Conservation (phyloP, 495 filamentous ascomycete species). For the Aspergillus incahuasiensis region DNA sequence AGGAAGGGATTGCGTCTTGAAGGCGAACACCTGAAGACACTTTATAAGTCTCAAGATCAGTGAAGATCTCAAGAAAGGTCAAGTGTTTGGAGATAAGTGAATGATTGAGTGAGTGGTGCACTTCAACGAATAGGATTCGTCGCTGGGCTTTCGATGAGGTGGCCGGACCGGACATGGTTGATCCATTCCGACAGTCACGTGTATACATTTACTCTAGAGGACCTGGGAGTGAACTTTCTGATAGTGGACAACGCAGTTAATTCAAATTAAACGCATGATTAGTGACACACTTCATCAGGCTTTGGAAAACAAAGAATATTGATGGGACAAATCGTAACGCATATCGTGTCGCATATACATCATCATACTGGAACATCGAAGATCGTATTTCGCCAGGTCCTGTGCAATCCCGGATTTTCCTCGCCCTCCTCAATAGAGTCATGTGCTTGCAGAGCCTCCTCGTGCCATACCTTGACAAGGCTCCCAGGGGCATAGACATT, state of each 20-base stretch:
- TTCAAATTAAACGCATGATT: background rate
- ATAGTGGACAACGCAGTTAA: background rate
- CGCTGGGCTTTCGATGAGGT: constrained; percentile 14
- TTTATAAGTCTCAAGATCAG: background rate
- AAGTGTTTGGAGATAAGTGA: background rate
- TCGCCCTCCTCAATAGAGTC: constrained; percentile 57
- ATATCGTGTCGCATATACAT: constrained; percentile 2
- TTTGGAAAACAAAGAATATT: background rate
- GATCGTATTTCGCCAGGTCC: constrained; percentile 74
- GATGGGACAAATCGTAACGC: background rate
- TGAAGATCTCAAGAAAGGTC: constrained; percentile 16
- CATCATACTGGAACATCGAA: constrained; percentile 58
- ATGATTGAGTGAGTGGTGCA: background rate
- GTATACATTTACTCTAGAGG: background rate
- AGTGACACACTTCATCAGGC: background rate
- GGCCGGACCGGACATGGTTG: constrained; percentile 14
- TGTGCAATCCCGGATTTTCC: constrained; percentile 31
- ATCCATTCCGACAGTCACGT: constrained; percentile 16
- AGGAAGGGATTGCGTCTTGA: background rate
- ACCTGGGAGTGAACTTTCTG: background rate
- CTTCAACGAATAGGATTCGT: constrained; percentile 5
- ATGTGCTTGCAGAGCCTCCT: constrained; percentile 65
- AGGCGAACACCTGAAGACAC: background rate
- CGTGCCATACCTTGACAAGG: constrained; percentile 80
- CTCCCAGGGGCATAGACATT: constrained; percentile 85